Base-by-base conservation (phyloP, 805 yeast species). In the Pichia heedii region DNA sequence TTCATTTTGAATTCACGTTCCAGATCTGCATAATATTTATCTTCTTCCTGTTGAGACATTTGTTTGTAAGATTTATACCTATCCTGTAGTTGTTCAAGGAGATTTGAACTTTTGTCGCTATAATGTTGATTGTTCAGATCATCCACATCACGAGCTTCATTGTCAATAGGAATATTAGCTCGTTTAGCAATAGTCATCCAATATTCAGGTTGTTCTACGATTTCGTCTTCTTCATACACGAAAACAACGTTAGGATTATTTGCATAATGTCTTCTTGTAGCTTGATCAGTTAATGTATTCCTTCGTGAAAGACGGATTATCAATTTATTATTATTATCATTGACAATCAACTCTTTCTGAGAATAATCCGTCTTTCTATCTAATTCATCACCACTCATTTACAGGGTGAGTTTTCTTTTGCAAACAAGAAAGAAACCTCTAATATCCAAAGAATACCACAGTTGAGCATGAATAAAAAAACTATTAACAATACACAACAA, bases 21-120 rank as follows among this genome's bases (percentile, higher is more conserved):
- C 11, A 71, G 40, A 27, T 61, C 57, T 12, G 61, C 60, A 35
- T 67, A 63, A 42, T 69, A 66, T 27, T 45, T 40, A 34, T 55
- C 54, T 43, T 71, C 74, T 34, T 70, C 68, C 18, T 50, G 48
- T 29, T 57, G 57, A 9, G 65, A 63, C 22, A 61, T 50, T 15
- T 51, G 49, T 13, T 67, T 47, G 12, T 62, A 57, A 7, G 51
- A 50, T 27, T 57, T 46, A 13, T 69, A 71, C 36, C 61, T 57
- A 10, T 40, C 45, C 38, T 62, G 67, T 45, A 69, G 44, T 3
- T 59, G 33, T 16, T 35, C 22, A 10, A 29, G 18, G 15, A 43
- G 29, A 11, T 39, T 21, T 6, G 43, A 39, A 5, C 4, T 10
- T n/a, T 30, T 19, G 12, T 29, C 33, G 6, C 16, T 20, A 4